phyloP scores from a whole-genome alignment of 2,329 filamentous ascomycete species.

The Ascocoryne sarcoides region DNA sequence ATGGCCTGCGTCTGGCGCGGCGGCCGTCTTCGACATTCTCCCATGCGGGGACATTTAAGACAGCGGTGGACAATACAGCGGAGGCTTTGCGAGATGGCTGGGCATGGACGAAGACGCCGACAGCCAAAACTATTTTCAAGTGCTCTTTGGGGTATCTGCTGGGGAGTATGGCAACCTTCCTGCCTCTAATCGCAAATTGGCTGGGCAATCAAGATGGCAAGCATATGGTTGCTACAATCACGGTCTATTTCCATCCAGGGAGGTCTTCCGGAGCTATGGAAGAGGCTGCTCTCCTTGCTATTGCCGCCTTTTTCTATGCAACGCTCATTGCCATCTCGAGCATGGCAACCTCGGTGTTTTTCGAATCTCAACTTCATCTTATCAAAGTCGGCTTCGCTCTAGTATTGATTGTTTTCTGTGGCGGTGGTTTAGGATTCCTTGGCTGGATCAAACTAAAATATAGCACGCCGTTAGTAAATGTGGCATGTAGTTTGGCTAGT shows the following conservation, averaged over 20 bases:
- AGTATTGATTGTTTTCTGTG: conserved; percentile 75
- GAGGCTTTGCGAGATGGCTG: conserved; percentile 35
- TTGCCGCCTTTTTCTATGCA: conserved; percentile 71
- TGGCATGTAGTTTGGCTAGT: conserved; percentile 76
- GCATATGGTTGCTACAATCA: conserved; percentile 87
- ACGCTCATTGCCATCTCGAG: conserved; percentile 68
- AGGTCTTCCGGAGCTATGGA: conserved; percentile 83
- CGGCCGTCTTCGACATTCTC: conserved; percentile 9
- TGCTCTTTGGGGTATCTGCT: conserved; percentile 85
- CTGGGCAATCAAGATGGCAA: conserved; percentile 84
- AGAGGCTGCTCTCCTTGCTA: conserved; percentile 69
- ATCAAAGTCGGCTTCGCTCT: conserved; percentile 67
- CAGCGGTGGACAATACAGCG: conserved; percentile 27
- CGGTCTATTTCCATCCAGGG: conserved; percentile 90
- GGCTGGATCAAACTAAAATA: conserved; percentile 79
- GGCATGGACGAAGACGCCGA: conserved; percentile 59
- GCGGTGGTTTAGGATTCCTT: conserved; percentile 76
- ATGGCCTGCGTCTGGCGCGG: too few relatives aligned
- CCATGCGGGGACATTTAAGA: conserved; percentile 27
- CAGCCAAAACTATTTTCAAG: conserved; percentile 75
- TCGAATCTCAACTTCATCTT: conserved; percentile 57
- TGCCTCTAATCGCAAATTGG: conserved; percentile 60
- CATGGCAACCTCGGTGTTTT: conserved; percentile 80
- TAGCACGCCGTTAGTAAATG: conserved; percentile 72
- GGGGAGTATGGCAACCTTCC: conserved; percentile 79